A percentile compares a stretch with the other conserved stretches of the same genome.
Evolutionary conservation across 345 rosid species (phyloP).

Genomic region (Turritis glabra): DNA sequence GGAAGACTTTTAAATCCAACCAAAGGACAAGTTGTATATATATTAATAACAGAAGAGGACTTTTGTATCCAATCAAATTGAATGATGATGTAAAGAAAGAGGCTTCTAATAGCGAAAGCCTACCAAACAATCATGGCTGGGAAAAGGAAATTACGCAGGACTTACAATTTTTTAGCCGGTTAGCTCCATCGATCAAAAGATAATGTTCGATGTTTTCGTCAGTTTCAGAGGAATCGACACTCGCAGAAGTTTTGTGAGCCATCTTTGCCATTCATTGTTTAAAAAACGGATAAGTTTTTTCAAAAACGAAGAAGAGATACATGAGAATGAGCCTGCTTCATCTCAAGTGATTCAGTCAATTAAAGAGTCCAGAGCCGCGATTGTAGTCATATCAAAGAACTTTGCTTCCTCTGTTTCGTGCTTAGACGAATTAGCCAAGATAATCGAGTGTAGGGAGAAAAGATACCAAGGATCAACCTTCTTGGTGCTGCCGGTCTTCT

Average conservation of each 20-base stretch:
- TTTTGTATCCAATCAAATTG: background rate
- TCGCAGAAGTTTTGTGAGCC: conserved; percentile 3
- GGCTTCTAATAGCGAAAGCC: background rate
- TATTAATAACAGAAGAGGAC: too few relatives aligned
- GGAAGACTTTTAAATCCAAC: background rate
- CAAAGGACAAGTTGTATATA: too few relatives aligned
- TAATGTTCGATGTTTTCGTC: conserved; percentile 1
- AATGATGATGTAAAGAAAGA: background rate
- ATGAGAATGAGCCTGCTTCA: too few relatives aligned
- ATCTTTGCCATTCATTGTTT: background rate
- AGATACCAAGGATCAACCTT: background rate
- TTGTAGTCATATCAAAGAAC: conserved; percentile 11
- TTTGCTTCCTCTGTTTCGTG: background rate
- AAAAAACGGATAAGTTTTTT: background rate
- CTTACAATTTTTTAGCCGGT: too few relatives aligned
- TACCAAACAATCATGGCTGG: background rate
- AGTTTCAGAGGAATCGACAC: conserved; percentile 19
- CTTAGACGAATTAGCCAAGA: conserved; percentile 10
- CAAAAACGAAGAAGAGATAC: background rate
- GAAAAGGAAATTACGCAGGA: background rate
- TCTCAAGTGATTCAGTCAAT: background rate
- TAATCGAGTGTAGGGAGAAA: background rate
- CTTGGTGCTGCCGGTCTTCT: background rate
- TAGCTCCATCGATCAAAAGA: too few relatives aligned
- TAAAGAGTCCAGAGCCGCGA: background rate